Evolutionary conservation across 2,329 filamentous ascomycete genomes (phyloP), one percentile per base, ranked within the genome.

Genomic region (Ascochyta clinopodiicola): DNA sequence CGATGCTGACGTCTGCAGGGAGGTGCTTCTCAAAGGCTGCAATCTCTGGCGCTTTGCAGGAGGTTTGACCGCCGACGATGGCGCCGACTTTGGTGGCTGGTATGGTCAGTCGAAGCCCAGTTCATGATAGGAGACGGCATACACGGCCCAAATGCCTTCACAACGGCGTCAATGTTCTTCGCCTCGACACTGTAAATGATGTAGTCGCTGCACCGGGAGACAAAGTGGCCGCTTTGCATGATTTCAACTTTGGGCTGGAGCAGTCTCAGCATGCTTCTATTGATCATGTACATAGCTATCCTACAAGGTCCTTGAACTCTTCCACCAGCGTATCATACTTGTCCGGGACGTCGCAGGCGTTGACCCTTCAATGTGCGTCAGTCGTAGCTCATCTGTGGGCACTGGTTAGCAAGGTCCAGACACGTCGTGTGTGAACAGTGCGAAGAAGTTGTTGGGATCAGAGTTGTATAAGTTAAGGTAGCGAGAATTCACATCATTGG

Each of bases 401-500:
- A 71, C 62, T 60, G 59, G 69, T 74, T 65, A 74, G 71, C 70
- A 66, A 63, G 38, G 63, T 67, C 50, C 60, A 59, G 39, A 53
- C 35, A 39, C 47, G 39, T 45, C 2, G 39, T 47, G 46, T 39
- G 49, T 63, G 65, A 64, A 66, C 58, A 61, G 59, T 59, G 59
- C 64, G 51, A 51, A 51, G 44, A 55, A 40, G 42, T 59, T 51
- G 49, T 56, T 59, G 57, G 64, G 67, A 83, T 97, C 94, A 97
- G 94, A 97, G 90, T 82, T 82, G 77, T 73, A 79, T 89, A 86
- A 85, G 82, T 76, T 87, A 89, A 97, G 94, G 94, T 98, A 98
- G 94, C 94, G 89, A 95, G 90, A 88, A 82, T 87, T 96, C 89
- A 96, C 94, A 97, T 97, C 94, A 97, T 86, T 85, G 94, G 96